phyloP scores from a whole-genome alignment of 805 yeast genomes.

The Priceomyces carsonii region DNA sequence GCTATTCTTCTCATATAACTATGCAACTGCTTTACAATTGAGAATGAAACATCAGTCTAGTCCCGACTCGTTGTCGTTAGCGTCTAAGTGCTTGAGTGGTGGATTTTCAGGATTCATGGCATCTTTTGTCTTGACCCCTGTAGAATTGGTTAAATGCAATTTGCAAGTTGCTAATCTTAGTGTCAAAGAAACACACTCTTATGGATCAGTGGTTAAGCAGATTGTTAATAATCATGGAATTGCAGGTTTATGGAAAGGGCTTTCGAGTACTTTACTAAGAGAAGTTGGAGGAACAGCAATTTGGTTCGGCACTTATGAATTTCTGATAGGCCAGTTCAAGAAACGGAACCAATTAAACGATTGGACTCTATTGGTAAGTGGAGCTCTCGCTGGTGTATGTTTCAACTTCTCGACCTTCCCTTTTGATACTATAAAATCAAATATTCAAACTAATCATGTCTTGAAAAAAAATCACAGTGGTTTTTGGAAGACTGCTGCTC shows the following conservation, averaged over 20 bases:
- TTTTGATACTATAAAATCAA: constrained; percentile 85
- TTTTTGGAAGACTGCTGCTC: constrained; percentile 9
- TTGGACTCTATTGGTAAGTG: constrained; percentile 59
- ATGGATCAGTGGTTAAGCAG: constrained; percentile 31
- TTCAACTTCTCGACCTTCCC: constrained; percentile 85
- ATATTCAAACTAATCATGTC: constrained; percentile 66
- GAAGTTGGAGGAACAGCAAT: constrained; percentile 90
- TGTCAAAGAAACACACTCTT: constrained; percentile 29
- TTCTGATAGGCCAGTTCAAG: constrained; percentile 41
- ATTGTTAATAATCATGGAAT: constrained; percentile 57
- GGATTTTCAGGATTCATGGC: constrained; percentile 82
- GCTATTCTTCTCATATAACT: constrained; percentile 66
- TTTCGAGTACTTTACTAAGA: constrained; percentile 73
- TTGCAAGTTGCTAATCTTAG: constrained; percentile 62
- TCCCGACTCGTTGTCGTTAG: constrained; percentile 35
- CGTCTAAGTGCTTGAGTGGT: constrained; percentile 63
- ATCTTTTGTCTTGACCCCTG: constrained; percentile 82
- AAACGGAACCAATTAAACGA: constrained; percentile 13
- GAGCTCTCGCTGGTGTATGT: constrained; percentile 83
- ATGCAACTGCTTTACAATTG: constrained; percentile 36
- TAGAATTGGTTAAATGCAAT: constrained; percentile 88
- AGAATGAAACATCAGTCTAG: constrained; percentile 14
- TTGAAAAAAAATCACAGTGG: constrained; percentile 10
- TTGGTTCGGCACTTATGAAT: constrained; percentile 91
- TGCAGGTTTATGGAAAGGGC: constrained; percentile 84